Base-by-base conservation (phyloP, 2,329 filamentous ascomycete species). In the Colletotrichum sp. region DNA sequence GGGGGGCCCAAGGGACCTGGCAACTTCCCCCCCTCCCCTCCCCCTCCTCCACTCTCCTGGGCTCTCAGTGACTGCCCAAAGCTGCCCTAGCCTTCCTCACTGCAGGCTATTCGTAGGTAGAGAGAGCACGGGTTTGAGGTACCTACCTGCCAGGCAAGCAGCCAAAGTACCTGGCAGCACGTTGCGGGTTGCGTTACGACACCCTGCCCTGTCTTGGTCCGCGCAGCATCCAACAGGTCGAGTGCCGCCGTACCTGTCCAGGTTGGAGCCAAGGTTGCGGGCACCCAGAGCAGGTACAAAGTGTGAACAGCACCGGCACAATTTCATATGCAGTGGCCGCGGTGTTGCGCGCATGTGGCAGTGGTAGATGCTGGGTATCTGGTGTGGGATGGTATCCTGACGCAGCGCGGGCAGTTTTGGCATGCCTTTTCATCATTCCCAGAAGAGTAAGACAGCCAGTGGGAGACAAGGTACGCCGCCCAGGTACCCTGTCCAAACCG, bases 181-280 rank as follows among this genome's bases (percentile, higher is more conserved):
- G 30, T 39, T 57, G 69, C 57, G n/a, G 44, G 44, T 32, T 32
- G 59, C 63, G 63, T 72, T 44, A 64, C 55, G 60, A 26, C 69
- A 72, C 44, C 69, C 22, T 66, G 34, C 73, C 73, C 57, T 68
- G 63, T 75, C 73, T 57, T 75, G 34, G 68, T 66, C 68, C 26
- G 55, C 36, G 72, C 66, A 44, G 72, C 72, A 39, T 62, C 62
- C 28, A 63, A 70, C 57, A 55, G 63, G 62, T 67, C 39, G 52
- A 69, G 72, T 62, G 68, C 72, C 69, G 68, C 72, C 69, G 69
- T 75, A 44, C 73, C 63, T 75, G 69, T 70, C 73, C 73, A 72
- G 69, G 55, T 73, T 69, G 39, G 32, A 75, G 63, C 44, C 44
- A 65, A 48, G 59, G 65, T 66, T 74, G 71, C 74, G 59, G 59